Evolutionary conservation across 805 yeast genomes (phyloP), one percentile per base, ranked within the genome.

Genomic region (Sugiyamaella floridensis): DNA sequence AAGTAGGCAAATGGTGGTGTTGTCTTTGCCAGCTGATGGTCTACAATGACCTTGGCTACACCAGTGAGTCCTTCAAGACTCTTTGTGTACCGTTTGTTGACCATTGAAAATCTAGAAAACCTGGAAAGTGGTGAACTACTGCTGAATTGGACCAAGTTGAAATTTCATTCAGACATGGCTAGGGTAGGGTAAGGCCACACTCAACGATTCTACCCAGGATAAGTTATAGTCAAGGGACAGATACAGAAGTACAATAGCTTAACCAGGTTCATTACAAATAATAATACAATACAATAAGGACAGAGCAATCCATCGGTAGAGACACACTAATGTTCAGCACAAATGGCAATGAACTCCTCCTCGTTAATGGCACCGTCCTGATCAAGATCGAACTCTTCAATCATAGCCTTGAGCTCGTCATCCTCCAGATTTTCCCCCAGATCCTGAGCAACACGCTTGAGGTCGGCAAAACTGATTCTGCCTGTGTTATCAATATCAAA

Each of bases 301-400:
- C 26, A 22, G 26, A 22, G 26, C 26, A 22, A 22, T 22, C 26
- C 26, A 4, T 22, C 26, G 6, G 6, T 22, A 22, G 26, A 22
- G 26, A 22, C 26, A 22, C 37, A 4, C 44, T 55, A 67, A 49
- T 63, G 63, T 42, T 89, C 96, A 16, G 88, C 82, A 67, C 96
- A 89, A 43, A 89, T 88, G 54, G 86, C 86, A 55, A 89, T 86
- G 64, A 90, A 89, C 70, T 90, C 97, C 57, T 87, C 88, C 64
- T 87, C 95, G 63, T 85, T 85, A 59, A 89, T 90, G 59, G 87
- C 96, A 48, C 98, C 98, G 67, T 93, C 98, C 52, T 88, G 95
- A 66, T 93, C 97, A 49, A 90, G 71, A 70, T 93, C 99, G 65
- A 93, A 93, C 68, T 92, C 98, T 56, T 90, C 96, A 58, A 93